These are phyloP conservation scores for Xylaria cubensis DNA, from an alignment of 495 filamentous ascomycete genomes.

Conservation along the genomic window DNA sequence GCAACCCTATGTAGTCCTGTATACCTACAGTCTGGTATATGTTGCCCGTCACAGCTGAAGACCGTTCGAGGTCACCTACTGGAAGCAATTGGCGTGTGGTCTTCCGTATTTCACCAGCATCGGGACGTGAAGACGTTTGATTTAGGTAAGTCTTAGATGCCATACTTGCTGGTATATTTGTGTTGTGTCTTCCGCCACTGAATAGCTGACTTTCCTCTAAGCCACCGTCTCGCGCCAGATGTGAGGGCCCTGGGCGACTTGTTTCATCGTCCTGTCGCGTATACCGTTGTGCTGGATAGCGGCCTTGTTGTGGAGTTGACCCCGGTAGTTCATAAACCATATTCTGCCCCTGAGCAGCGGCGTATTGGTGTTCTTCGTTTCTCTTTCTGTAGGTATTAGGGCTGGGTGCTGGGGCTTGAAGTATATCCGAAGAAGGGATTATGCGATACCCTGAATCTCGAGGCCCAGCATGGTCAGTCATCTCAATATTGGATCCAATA, in stretches of 20 bases:
- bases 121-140: not conserved
- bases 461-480: not conserved
- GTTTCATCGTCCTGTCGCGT: not conserved
- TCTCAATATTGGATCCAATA: not conserved
- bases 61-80: not conserved
- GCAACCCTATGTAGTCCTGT: not conserved
- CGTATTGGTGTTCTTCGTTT: not conserved
- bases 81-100: not conserved
- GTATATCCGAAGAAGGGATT: not conserved
- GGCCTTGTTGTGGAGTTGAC: not conserved
- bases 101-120: not conserved
- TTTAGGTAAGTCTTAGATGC: not conserved
- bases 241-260: not conserved
- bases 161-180: not conserved
- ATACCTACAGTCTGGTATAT: not conserved
- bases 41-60: not conserved
- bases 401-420: constrained; percentile 15
- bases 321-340: not conserved
- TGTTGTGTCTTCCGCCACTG: not conserved
- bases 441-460: not conserved
- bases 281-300: not conserved
- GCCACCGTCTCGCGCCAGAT: not conserved
- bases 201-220: not conserved
- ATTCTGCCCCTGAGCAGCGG: not conserved
- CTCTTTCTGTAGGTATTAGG: not conserved